Conservation (phyloP, 1,139 yeast species). For the Scheffersomyces illinoinensis region DNA sequence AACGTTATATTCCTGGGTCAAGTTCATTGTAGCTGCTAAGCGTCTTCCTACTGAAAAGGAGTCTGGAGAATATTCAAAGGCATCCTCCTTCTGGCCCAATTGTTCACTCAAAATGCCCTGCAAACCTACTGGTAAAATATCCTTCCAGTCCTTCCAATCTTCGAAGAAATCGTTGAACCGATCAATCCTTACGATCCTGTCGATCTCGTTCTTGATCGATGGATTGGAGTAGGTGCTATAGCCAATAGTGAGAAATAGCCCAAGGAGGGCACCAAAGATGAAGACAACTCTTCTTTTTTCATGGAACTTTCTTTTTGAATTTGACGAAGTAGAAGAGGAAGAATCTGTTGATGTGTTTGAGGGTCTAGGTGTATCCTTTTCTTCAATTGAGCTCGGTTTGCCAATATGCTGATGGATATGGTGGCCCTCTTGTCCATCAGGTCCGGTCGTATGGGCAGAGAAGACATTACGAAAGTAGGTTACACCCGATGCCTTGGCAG, state of each 20-base stretch:
- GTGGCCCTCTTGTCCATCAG: background rate
- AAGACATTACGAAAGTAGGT: background rate
- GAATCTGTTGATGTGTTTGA: background rate
- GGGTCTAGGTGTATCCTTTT: background rate
- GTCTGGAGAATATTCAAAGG: conserved; percentile 62
- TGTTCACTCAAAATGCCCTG: conserved; percentile 62
- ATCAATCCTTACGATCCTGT: conserved; percentile 57
- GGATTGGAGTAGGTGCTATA: conserved; percentile 53
- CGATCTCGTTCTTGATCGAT: conserved; percentile 45
- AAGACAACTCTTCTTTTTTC: conserved; percentile 51
- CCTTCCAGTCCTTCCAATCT: conserved; percentile 60
- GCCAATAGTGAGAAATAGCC: conserved; percentile 64
- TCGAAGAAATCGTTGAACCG: conserved; percentile 39
- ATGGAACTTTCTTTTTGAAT: conserved; percentile 16
- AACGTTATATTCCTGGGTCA: conserved; percentile 69
- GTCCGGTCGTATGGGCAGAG: background rate
- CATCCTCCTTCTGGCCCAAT: conserved; percentile 26
- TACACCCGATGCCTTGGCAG: background rate
- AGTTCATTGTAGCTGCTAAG: conserved; percentile 52
- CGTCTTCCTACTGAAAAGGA: conserved; percentile 86
- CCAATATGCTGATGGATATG: background rate
- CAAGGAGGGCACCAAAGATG: conserved; percentile 64
- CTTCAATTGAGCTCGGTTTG: background rate
- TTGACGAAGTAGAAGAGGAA: background rate
- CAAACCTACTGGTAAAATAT: conserved; percentile 64